These are phyloP conservation scores for Dichotomocladium elegans DNA, from an alignment of 371 early-diverging fungal genomes.

Conservation along the genomic window DNA sequence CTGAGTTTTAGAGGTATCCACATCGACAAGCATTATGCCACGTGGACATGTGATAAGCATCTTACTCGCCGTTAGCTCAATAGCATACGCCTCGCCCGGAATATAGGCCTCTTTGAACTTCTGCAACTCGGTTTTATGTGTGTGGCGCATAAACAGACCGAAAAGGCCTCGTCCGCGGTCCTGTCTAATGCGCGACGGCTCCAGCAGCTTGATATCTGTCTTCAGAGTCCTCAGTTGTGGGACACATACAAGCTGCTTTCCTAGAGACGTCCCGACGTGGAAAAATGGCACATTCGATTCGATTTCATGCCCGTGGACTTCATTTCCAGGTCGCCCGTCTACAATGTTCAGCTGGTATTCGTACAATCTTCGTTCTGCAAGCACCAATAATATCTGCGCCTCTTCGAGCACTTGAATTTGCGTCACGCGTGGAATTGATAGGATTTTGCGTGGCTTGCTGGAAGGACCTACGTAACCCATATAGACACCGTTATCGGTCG, in stretches of 20 bases:
- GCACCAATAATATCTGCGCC: slow-evolving; percentile 28
- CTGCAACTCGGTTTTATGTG: slow-evolving; percentile 26
- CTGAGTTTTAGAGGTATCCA: slow-evolving; percentile 39
- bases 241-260: slow-evolving; percentile 34
- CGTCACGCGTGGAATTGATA: slow-evolving; percentile 22
- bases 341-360: slow-evolving; percentile 35
- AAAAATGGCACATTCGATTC: slow-evolving; percentile 39
- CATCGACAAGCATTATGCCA: slow-evolving; percentile 41
- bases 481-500: slow-evolving; percentile 40
- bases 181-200: slow-evolving; percentile 16
- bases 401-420: slow-evolving; percentile 40
- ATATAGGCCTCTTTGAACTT: slow-evolving; percentile 39
- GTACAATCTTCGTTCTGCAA: slow-evolving; percentile 35
- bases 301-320: slow-evolving; percentile 24
- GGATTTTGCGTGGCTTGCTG: slow-evolving; percentile 27
- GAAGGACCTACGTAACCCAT: slow-evolving; percentile 28
- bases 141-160: neutral
- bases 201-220: slow-evolving; percentile 28
- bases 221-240: slow-evolving; percentile 32
- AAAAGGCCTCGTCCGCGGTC: slow-evolving; percentile 2
- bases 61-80: slow-evolving; percentile 32
- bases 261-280: slow-evolving; percentile 30
- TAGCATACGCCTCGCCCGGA: slow-evolving; percentile 38
- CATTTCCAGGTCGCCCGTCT: slow-evolving; percentile 28
- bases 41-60: slow-evolving; percentile 43